These are phyloP conservation scores for Debaryomyces psychrophilus DNA, from an alignment of 1,139 yeast species.

Conservation along the genomic window DNA sequence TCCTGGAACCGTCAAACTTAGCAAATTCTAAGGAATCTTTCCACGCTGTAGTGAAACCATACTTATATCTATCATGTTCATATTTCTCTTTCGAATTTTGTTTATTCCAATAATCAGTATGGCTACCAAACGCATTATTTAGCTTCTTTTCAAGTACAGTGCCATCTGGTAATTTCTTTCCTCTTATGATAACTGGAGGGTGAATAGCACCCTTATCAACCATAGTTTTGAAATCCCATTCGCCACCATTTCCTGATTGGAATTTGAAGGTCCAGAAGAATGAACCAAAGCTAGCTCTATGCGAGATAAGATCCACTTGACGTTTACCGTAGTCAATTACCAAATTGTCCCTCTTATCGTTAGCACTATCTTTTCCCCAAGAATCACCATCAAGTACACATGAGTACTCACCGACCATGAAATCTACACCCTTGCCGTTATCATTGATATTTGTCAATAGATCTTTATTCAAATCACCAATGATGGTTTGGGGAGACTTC, in stretches of 20 bases:
- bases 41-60: conserved; percentile 79
- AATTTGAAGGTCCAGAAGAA: conserved; percentile 94
- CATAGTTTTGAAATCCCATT: conserved; percentile 92
- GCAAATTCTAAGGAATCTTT: conserved; percentile 70
- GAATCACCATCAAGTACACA: conserved; percentile 79
- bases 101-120: conserved; percentile 68
- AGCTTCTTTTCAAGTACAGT: conserved; percentile 47
- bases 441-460: conserved; percentile 54
- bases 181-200: conserved; percentile 26
- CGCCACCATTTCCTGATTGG: conserved; percentile 89
- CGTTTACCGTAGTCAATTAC: conserved; percentile 44
- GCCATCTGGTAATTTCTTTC: conserved; percentile 37
- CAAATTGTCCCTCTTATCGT: conserved; percentile 42
- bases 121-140: conserved; percentile 46
- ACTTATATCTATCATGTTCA: conserved; percentile 80
- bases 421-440: conserved; percentile 59
- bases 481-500: conserved; percentile 67
- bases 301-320: conserved; percentile 46
- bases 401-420: conserved; percentile 86
- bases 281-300: conserved; percentile 66
- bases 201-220: conserved; percentile 61
- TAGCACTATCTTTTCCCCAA: conserved; percentile 62
- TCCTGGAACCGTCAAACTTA: conserved; percentile 63
- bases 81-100: conserved; percentile 61
- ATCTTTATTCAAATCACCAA: conserved; percentile 56